Percentiles rank a stretch among this genome's conserved stretches.
Evolutionary conservation across 2,329 filamentous ascomycete genomes (phyloP).

Genomic region (Daldinia sp.): DNA sequence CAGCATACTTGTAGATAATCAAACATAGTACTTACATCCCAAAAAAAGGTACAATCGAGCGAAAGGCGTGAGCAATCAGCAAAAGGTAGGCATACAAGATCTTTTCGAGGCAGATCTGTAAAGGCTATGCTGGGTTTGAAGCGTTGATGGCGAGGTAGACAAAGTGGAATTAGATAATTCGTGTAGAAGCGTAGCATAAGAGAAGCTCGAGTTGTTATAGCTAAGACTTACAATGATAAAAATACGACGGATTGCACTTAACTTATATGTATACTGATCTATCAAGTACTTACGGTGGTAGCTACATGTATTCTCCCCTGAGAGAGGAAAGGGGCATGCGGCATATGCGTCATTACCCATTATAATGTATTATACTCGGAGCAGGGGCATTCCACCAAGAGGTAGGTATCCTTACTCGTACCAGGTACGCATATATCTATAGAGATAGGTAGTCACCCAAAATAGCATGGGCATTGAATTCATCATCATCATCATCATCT

Average conservation of each 20-base stretch:
- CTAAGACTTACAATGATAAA: neutral
- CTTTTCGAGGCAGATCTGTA: conserved; percentile 40
- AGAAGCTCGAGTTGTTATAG: neutral
- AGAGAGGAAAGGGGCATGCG: neutral
- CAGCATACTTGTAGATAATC: neutral
- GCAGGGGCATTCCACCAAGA: neutral
- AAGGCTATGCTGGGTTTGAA: conserved; percentile 30
- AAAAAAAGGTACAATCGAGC: conserved; percentile 37
- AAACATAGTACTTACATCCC: conserved; percentile 38
- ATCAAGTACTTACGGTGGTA: neutral
- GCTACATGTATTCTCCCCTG: no score
- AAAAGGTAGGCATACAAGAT: conserved; percentile 53
- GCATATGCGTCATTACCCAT: neutral
- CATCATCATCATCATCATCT: no score
- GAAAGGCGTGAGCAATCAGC: conserved; percentile 44
- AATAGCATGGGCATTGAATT: no score
- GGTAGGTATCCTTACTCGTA: neutral
- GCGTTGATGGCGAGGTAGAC: conserved; percentile 33
- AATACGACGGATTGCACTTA: neutral
- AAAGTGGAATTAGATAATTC: conserved; percentile 16
- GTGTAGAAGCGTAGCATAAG: neutral
- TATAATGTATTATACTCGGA: neutral
- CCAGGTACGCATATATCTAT: neutral
- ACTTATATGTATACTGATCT: neutral
- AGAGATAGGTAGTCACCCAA: no score